Conservation (phyloP, 2,329 filamentous ascomycete genomes). For the Cercospora sojina region DNA sequence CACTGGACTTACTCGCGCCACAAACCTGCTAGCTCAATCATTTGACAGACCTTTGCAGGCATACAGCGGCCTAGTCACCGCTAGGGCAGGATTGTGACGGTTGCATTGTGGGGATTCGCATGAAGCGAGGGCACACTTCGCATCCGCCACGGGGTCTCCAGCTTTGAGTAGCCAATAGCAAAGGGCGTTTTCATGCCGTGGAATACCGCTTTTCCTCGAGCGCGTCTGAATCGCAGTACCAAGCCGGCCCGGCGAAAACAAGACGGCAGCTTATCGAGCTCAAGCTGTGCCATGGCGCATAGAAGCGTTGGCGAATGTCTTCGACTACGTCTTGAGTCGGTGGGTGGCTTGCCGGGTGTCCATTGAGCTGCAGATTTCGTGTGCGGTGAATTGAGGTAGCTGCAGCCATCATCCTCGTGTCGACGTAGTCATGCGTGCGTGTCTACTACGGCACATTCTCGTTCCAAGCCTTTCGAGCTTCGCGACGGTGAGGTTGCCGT, state of each 20-base stretch:
- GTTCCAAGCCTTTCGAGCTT: conserved; percentile 7
- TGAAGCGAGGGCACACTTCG: not conserved
- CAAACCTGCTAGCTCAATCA: conserved; percentile 7
- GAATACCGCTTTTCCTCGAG: conserved; percentile 2
- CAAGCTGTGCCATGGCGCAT: conserved; percentile 6
- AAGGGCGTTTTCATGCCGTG: not conserved
- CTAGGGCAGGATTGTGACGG: not conserved
- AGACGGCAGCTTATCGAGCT: conserved; percentile 11
- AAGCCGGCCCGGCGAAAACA: conserved; percentile 11
- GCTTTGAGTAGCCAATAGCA: not conserved
- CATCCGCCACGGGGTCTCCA: conserved; percentile 6
- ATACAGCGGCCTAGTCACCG: not conserved
- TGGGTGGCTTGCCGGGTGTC: not conserved
- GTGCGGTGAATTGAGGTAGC: not conserved
- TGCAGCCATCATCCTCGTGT: not conserved
- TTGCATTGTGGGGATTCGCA: not conserved
- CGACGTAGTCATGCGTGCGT: not conserved
- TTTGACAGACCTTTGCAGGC: conserved; percentile 5
- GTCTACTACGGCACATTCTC: conserved; percentile 3
- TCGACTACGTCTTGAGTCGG: not conserved
- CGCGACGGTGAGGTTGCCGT: not conserved
- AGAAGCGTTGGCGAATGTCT: conserved; percentile 6
- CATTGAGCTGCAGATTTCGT: not conserved
- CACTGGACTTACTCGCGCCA: not conserved
- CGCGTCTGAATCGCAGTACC: not conserved